Conservation (phyloP, 331 rosid genomes). For the Erythrophleum ivorense region DNA sequence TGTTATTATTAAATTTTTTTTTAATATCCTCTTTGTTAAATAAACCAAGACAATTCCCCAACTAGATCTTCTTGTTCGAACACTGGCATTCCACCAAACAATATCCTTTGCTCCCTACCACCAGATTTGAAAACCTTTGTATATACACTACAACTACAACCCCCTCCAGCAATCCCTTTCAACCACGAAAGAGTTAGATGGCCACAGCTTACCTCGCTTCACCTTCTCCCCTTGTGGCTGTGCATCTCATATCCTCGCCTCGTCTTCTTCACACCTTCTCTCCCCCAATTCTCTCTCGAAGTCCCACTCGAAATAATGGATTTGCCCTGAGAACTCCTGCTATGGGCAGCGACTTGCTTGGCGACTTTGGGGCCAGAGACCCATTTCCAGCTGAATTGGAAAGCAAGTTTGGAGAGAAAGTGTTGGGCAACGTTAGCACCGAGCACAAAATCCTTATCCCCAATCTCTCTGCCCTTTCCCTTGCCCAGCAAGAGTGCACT, state of each 20-base stretch:
- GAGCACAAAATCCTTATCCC: slow-evolving; percentile 94
- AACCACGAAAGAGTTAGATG: slow-evolving; percentile 2
- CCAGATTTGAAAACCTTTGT: neutral
- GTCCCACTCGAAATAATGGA: neutral
- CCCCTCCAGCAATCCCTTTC: neutral
- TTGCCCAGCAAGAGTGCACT: slow-evolving; percentile 59
- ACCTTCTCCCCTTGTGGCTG: slow-evolving; percentile 10
- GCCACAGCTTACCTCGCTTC: slow-evolving; percentile 42
- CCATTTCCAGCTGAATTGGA: slow-evolving; percentile 87
- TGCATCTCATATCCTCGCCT: slow-evolving; percentile 22
- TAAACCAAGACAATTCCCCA: no score
- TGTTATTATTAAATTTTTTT: no score
- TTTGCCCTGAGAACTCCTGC: slow-evolving; percentile 31
- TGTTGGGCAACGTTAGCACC: slow-evolving; percentile 56
- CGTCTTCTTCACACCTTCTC: neutral
- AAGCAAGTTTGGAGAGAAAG: slow-evolving; percentile 78
- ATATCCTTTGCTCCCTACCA: neutral
- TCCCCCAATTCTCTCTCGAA: neutral
- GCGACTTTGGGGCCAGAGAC: slow-evolving; percentile 89
- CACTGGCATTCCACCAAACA: neutral
- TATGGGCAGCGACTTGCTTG: slow-evolving; percentile 45
- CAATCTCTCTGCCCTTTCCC: slow-evolving; percentile 66
- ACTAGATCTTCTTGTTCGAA: neutral
- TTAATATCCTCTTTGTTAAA: no score
- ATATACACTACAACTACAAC: neutral